Evolutionary conservation across 176 grass and related monocot genomes (phyloP).

Genomic region (Secale cereale): DNA sequence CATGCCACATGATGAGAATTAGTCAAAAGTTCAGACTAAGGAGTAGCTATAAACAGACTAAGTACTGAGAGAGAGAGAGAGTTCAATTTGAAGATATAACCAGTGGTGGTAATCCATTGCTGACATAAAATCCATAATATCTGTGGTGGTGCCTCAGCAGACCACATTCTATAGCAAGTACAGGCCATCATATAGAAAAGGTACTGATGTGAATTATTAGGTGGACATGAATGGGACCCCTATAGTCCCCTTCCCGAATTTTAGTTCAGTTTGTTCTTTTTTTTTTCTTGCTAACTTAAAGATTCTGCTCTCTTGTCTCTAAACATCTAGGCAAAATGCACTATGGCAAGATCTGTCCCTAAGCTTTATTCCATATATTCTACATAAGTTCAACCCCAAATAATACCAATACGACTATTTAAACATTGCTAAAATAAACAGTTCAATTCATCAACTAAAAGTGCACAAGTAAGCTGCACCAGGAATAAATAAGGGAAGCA

Average conservation of each 20-base stretch:
- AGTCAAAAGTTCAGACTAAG: not conserved
- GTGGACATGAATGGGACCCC: not conserved
- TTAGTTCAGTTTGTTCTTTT: not conserved
- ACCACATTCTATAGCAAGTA: not conserved
- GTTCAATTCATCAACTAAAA: not conserved
- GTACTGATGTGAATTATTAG: not conserved
- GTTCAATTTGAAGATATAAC: not conserved
- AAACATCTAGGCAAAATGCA: not conserved
- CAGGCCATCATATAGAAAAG: not conserved
- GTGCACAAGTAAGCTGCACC: not conserved
- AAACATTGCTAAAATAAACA: not conserved
- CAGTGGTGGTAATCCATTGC: not conserved
- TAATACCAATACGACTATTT: not conserved
- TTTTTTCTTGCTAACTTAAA: not conserved
- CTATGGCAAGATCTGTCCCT: not conserved
- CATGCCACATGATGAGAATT: not conserved
- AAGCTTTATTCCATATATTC: not conserved
- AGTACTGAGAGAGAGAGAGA: not conserved
- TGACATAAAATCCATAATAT: not conserved
- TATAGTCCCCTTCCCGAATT: not conserved
- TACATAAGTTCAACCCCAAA: not conserved
- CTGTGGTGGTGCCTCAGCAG: not conserved
- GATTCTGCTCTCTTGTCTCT: not conserved
- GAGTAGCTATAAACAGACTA: not conserved
- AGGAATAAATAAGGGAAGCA: slow-evolving; percentile 7